Percentiles rank a stretch among this genome's conserved stretches.
phyloP scores from a whole-genome alignment of 2,329 filamentous ascomycete species.

The Diplocarpon mali region DNA sequence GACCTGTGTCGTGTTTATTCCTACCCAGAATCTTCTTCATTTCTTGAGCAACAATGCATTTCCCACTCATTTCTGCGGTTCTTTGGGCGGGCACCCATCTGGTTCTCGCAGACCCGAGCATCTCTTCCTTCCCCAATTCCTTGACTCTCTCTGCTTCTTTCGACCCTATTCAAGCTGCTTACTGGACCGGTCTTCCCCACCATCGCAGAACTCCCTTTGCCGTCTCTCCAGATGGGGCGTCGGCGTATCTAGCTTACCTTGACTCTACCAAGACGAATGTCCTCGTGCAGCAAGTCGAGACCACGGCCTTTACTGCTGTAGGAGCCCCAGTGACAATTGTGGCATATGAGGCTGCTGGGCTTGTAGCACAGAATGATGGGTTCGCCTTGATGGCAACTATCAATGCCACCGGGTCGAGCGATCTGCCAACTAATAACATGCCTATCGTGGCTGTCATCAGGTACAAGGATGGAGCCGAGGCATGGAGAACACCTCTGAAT shows the following conservation, averaged over 20 bases:
- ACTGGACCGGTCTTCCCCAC: slow-evolving; percentile 51
- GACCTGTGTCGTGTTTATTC: too few species aligned
- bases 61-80: slow-evolving; percentile 16
- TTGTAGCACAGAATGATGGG: slow-evolving; percentile 51
- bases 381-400: slow-evolving; percentile 45
- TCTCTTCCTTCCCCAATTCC: slow-evolving; percentile 30
- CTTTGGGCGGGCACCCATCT: slow-evolving; percentile 15
- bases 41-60: slow-evolving; percentile 12
- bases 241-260: slow-evolving; percentile 49
- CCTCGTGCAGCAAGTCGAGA: slow-evolving; percentile 45
- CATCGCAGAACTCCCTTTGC: slow-evolving; percentile 52
- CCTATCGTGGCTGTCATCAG: slow-evolving; percentile 49
- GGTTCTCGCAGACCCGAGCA: slow-evolving; percentile 14
- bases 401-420: slow-evolving; percentile 40
- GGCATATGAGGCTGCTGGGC: slow-evolving; percentile 48
- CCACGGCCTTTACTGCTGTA: slow-evolving; percentile 41
- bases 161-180: slow-evolving; percentile 46
- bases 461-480: slow-evolving; percentile 42
- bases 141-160: slow-evolving; percentile 40
- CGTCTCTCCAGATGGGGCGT: slow-evolving; percentile 47
- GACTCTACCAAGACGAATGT: slow-evolving; percentile 43
- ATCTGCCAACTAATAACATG: slow-evolving; percentile 36
- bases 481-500: slow-evolving; percentile 48
- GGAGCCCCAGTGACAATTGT: slow-evolving; percentile 40
- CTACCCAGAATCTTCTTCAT: slow-evolving; percentile 1